Evolutionary conservation across 345 rosid species (phyloP), one percentile per base, ranked within the genome.

Genomic region (Noccaea bulbosa): DNA sequence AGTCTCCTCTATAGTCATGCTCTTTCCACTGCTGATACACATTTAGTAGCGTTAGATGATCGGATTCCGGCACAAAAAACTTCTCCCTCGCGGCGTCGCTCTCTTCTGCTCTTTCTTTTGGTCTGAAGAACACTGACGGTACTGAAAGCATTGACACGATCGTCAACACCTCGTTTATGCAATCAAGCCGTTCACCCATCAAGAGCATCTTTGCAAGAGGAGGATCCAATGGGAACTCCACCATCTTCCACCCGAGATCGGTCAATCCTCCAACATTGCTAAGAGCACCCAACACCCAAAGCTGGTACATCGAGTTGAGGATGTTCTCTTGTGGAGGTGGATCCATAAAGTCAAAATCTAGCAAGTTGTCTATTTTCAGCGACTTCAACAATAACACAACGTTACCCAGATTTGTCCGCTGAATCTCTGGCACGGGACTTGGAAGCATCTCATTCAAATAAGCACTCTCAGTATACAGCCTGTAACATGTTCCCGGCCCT

Each of bases 301-400:
- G 71, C 82, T 94, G 99, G 81, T 94, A 89, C 99, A 94, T 91
- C 5, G 99, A 94, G 73, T 91, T 94, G 17, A 91, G 92, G 75
- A 94, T 94, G 84, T 94, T 94, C 34, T 94, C 99, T 74, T 91
- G 96, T 0, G 99, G 99, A 38, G 99, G 99, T 15, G 99, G 99
- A 73, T 94, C 99, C 99, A 94, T 94, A 70, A 94, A 94, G 72
- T 94, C 99, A 59, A 94, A 94, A 77, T 91, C 96, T 35, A 94
- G 85, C 81, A 91, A 78, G 81, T 94, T 89, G 12, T 91, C 96
- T 7, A 94, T 80, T 75, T 94, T 89, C 51, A 91, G 84, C 5
- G 99, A 94, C 84, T 94, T 94, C 60, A 94, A 87, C 85, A 94
- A 73, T 81, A 94, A 74, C 45, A 94, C 97, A 55, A 94, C 98